Evolutionary conservation across 768 basidiomycete species (phyloP).

Genomic region (Boletus coccyginus): DNA sequence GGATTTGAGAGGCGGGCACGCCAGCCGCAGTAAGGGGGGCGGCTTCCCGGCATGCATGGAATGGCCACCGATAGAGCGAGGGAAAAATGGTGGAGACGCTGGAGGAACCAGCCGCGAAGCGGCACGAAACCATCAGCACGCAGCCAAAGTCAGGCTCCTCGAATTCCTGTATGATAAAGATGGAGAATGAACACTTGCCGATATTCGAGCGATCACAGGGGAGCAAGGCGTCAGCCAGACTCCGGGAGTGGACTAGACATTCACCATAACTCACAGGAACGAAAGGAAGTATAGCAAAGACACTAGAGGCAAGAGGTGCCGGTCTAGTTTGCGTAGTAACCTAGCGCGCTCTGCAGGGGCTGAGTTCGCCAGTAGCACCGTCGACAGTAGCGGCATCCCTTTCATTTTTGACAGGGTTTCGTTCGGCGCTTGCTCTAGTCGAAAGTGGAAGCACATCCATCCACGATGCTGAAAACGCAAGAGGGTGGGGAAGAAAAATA

Average conservation of each 20-base stretch:
- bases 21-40: too few relatives aligned
- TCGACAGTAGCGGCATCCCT: constrained; percentile 1
- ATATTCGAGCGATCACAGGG: constrained; percentile 44
- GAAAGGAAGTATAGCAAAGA: constrained; percentile 45
- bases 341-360: constrained; percentile 22
- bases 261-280: constrained; percentile 38
- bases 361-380: constrained; percentile 3
- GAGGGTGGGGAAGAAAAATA: not conserved
- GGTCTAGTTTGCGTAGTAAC: constrained; percentile 42
- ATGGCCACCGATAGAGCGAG: too few relatives aligned
- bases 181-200: constrained; percentile 27
- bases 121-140: too few relatives aligned
- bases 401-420: constrained; percentile 4
- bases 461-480: not conserved
- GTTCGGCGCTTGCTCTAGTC: constrained; percentile 10
- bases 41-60: too few relatives aligned
- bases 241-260: not conserved
- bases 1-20: too few relatives aligned
- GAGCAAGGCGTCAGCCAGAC: not conserved
- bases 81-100: too few relatives aligned
- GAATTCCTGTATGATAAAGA: too few relatives aligned
- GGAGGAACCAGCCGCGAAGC: too few relatives aligned
- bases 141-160: too few relatives aligned
- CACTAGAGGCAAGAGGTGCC: constrained; percentile 43
- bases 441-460: constrained; percentile 16